These are phyloP conservation scores for Xylaria sp. DNA, from an alignment of 495 filamentous ascomycete genomes.

Conservation along the genomic window DNA sequence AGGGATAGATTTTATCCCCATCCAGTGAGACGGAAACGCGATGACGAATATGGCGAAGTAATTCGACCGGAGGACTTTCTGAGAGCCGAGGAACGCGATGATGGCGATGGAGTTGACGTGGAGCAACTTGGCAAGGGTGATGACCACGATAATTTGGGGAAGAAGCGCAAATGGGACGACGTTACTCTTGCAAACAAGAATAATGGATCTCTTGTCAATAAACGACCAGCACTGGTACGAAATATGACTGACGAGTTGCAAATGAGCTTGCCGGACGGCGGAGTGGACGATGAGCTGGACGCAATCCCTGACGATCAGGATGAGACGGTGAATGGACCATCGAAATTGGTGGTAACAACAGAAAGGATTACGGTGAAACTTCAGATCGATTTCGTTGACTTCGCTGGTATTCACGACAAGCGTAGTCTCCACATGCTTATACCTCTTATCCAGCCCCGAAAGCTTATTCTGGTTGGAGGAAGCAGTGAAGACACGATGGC, in stretches of 20 bases:
- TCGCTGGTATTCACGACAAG: conserved; percentile 89
- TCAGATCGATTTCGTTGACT: conserved; percentile 86
- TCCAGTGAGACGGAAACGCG: conserved; percentile 76
- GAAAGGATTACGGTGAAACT: conserved; percentile 70
- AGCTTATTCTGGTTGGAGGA: conserved; percentile 88
- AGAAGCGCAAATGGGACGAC: conserved; percentile 94
- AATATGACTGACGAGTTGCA: conserved; percentile 51
- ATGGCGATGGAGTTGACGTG: conserved; percentile 69
- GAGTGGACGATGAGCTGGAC: conserved; percentile 58
- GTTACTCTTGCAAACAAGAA: conserved; percentile 53
- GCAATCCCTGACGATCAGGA: conserved; percentile 63
- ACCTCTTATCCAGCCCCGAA: conserved; percentile 90
- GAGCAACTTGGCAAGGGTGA: conserved; percentile 52
- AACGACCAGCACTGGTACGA: conserved; percentile 48
- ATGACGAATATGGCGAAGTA: conserved; percentile 91
- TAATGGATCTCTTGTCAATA: conserved; percentile 41
- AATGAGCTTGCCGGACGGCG: conserved; percentile 47
- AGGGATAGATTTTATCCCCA: conserved; percentile 93
- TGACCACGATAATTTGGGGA: conserved; percentile 74
- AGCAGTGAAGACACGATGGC: conserved; percentile 74
- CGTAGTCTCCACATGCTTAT: conserved; percentile 93
- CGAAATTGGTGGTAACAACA: conserved; percentile 69
- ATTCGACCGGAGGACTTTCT: conserved; percentile 93
- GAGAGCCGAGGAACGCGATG: conserved; percentile 90
- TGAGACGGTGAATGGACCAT: conserved; percentile 70